Evolutionary conservation across 176 grass and related monocot species (phyloP).

Genomic region (Coix lacrymajobi): DNA sequence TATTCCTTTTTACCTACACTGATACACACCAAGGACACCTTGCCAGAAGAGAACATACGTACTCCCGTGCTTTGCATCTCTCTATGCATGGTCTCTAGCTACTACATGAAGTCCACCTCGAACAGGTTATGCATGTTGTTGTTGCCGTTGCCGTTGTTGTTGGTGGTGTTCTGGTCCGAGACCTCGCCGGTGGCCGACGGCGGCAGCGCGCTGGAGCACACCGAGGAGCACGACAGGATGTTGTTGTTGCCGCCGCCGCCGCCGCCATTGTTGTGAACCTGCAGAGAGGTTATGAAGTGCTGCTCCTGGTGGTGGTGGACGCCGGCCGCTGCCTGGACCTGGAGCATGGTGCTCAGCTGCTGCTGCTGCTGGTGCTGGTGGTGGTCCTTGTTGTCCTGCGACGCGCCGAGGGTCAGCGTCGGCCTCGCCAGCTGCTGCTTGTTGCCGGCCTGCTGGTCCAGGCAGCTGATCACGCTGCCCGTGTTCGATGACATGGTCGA

Average conservation of each 20-base stretch:
- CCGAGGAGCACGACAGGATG: conserved; percentile 44
- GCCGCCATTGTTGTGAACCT: background rate
- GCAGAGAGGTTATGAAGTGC: conserved; percentile 22
- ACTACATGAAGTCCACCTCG: conserved; percentile 54
- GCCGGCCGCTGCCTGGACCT: conserved; percentile 6
- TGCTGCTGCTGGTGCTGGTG: background rate
- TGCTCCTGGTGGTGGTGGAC: conserved; percentile 23
- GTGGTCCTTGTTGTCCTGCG: background rate
- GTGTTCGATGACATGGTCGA: conserved; percentile 53
- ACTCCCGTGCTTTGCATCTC: background rate
- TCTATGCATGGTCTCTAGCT: background rate
- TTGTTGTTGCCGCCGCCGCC: background rate
- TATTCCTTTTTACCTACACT: conserved; percentile 34
- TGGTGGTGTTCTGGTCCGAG: conserved; percentile 34
- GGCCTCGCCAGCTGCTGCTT: conserved; percentile 24
- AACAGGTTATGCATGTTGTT: conserved; percentile 39
- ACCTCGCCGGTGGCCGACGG: conserved; percentile 24
- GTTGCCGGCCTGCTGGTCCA: conserved; percentile 33
- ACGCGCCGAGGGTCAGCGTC: conserved; percentile 39
- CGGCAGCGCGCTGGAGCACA: conserved; percentile 31
- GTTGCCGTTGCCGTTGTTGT: background rate
- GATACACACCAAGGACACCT: conserved; percentile 28
- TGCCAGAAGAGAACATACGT: background rate
- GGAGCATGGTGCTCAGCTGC: conserved; percentile 31
- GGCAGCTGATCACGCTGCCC: conserved; percentile 48